phyloP scores from a whole-genome alignment of 495 filamentous ascomycete genomes.

The Aspergillus sparsus region DNA sequence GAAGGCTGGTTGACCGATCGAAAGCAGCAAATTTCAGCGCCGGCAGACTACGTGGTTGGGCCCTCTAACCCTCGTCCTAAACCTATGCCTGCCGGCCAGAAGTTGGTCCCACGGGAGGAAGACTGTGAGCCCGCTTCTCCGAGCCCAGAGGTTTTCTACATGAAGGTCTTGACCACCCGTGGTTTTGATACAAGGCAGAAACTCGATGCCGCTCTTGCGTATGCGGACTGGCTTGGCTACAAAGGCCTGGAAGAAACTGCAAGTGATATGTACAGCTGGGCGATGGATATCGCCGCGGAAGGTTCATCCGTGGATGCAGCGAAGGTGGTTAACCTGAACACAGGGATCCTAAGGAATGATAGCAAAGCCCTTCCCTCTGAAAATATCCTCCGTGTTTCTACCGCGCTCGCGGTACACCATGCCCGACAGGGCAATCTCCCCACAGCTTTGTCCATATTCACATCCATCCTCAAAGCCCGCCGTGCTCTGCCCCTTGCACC shows the following conservation, averaged over 20 bases:
- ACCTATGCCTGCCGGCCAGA: slow-evolving; percentile 62
- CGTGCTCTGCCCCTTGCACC: slow-evolving; percentile 41
- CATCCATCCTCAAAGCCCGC: slow-evolving; percentile 79
- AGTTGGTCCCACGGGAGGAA: slow-evolving; percentile 64
- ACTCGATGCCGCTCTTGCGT: slow-evolving; percentile 75
- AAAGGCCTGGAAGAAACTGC: slow-evolving; percentile 64
- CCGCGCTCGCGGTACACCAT: slow-evolving; percentile 73
- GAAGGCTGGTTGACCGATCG: slow-evolving; percentile 75
- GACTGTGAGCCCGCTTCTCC: slow-evolving; percentile 66
- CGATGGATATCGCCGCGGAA: slow-evolving; percentile 64
- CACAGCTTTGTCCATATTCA: slow-evolving; percentile 77
- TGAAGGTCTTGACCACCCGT: slow-evolving; percentile 71
- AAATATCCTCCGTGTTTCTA: slow-evolving; percentile 73
- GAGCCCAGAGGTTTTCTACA: slow-evolving; percentile 69
- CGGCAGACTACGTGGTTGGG: slow-evolving; percentile 68
- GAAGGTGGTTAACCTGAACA: slow-evolving; percentile 58
- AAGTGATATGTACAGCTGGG: slow-evolving; percentile 69
- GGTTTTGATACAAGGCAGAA: slow-evolving; percentile 75
- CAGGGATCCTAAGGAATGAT: slow-evolving; percentile 59
- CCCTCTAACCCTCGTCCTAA: slow-evolving; percentile 80
- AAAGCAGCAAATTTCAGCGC: slow-evolving; percentile 63
- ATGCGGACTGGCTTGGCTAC: slow-evolving; percentile 80
- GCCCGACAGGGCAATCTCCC: slow-evolving; percentile 64
- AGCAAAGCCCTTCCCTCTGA: slow-evolving; percentile 55
- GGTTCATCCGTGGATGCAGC: slow-evolving; percentile 46